Percentiles rank a stretch among this genome's conserved stretches.
Evolutionary conservation across 2,329 filamentous ascomycete genomes (phyloP).

Genomic region (Calonectria pteridis): DNA sequence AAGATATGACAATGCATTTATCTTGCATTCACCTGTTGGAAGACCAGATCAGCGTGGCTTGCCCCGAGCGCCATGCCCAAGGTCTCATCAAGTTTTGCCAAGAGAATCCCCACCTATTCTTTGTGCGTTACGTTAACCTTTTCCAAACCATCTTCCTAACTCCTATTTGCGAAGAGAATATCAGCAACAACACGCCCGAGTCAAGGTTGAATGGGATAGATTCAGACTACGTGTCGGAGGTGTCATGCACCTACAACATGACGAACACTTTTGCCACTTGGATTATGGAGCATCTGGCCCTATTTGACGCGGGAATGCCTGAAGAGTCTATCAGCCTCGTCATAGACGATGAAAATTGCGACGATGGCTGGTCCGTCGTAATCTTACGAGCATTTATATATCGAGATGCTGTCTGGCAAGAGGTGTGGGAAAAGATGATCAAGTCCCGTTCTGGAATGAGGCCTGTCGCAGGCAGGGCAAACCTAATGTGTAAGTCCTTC

Average conservation of each 20-base stretch:
- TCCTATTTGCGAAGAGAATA: background rate
- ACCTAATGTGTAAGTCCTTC: background rate
- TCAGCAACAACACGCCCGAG: background rate
- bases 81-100: background rate
- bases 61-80: background rate
- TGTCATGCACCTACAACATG: background rate
- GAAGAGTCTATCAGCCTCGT: background rate
- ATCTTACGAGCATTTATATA: background rate
- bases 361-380: no score
- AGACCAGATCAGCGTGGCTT: background rate
- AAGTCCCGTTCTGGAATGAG: background rate
- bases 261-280: background rate
- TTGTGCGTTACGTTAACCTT: background rate
- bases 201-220: background rate
- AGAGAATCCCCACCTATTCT: background rate
- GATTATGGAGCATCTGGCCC: background rate
- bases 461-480: background rate
- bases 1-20: background rate
- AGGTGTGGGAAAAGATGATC: background rate
- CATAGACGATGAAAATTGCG: background rate
- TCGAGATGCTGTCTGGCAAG: background rate
- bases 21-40: background rate
- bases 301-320: background rate
- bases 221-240: no score
- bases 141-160: background rate